Evolutionary conservation across 257 asterid genomes (phyloP).

Genomic region (Petrea volubilis): DNA sequence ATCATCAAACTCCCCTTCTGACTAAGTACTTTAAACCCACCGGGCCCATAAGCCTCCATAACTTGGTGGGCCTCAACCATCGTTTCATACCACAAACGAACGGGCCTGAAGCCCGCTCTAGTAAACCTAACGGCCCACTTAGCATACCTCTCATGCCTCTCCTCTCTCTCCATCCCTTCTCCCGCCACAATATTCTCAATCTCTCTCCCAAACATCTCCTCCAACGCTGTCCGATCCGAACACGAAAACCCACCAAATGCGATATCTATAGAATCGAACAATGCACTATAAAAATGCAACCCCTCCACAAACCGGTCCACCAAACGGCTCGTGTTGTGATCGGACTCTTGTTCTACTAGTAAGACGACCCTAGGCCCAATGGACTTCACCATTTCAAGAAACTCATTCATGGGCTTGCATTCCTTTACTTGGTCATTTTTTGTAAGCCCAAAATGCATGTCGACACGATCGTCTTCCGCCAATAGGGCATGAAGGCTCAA

Average conservation of each 20-base stretch:
- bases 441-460: slow-evolving; percentile 29
- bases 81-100: slow-evolving; percentile 44
- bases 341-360: slow-evolving; percentile 53
- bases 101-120: slow-evolving; percentile 44
- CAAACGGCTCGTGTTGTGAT: slow-evolving; percentile 42
- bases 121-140: slow-evolving; percentile 45
- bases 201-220: slow-evolving; percentile 55
- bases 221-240: slow-evolving; percentile 37
- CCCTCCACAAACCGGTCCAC: slow-evolving; percentile 53
- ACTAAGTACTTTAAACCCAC: slow-evolving; percentile 36
- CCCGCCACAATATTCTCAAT: slow-evolving; percentile 56
- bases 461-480: slow-evolving; percentile 47
- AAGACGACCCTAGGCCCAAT: slow-evolving; percentile 39
- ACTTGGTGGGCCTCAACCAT: slow-evolving; percentile 49
- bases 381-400: slow-evolving; percentile 37
- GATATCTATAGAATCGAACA: slow-evolving; percentile 41
- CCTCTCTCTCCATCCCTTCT: slow-evolving; percentile 54
- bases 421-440: slow-evolving; percentile 30
- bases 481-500: slow-evolving; percentile 43
- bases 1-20: slow-evolving; percentile 49
- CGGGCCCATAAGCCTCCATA: slow-evolving; percentile 30
- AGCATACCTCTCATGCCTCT: slow-evolving; percentile 52
- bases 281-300: slow-evolving; percentile 51
- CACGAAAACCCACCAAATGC: slow-evolving; percentile 32
- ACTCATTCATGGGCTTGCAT: slow-evolving; percentile 34